phyloP scores from a whole-genome alignment of 495 filamentous ascomycete genomes.

The Cudoniella acicularis region DNA sequence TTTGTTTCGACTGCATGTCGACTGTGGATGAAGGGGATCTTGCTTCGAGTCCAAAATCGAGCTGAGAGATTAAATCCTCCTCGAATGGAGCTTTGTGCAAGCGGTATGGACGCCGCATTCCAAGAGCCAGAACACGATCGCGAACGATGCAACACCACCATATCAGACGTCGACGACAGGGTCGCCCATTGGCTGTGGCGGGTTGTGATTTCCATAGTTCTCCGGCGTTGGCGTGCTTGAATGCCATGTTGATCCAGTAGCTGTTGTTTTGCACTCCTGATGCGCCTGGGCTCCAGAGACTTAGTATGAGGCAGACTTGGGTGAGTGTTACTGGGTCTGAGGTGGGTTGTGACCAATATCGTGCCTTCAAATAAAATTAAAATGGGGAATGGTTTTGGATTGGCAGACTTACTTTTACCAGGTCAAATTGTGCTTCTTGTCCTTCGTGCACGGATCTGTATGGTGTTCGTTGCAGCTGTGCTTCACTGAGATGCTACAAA shows the following conservation, averaged over 20 bases:
- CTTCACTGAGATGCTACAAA: slow-evolving; percentile 10
- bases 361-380: slow-evolving; percentile 3
- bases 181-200: background rate
- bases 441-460: slow-evolving; percentile 13
- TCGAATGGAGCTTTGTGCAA: slow-evolving; percentile 9
- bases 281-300: slow-evolving; percentile 9
- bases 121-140: slow-evolving; percentile 14
- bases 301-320: slow-evolving; percentile 9
- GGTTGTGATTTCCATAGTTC: slow-evolving; percentile 1
- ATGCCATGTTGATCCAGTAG: slow-evolving; percentile 14
- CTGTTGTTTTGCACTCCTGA: slow-evolving; percentile 15
- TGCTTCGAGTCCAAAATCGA: slow-evolving; percentile 13
- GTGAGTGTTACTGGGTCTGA: slow-evolving; percentile 9
- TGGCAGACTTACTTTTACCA: background rate
- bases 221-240: slow-evolving; percentile 10
- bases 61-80: slow-evolving; percentile 6
- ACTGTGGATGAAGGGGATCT: slow-evolving; percentile 1
- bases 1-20: slow-evolving; percentile 1
- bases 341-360: slow-evolving; percentile 11
- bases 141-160: slow-evolving; percentile 19
- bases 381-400: background rate
- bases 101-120: slow-evolving; percentile 13
- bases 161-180: background rate
- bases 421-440: slow-evolving; percentile 8
- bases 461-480: slow-evolving; percentile 1